Evolutionary conservation across 371 early-diverging fungal genomes (phyloP).

Genomic region (Ordospora pajunii): DNA sequence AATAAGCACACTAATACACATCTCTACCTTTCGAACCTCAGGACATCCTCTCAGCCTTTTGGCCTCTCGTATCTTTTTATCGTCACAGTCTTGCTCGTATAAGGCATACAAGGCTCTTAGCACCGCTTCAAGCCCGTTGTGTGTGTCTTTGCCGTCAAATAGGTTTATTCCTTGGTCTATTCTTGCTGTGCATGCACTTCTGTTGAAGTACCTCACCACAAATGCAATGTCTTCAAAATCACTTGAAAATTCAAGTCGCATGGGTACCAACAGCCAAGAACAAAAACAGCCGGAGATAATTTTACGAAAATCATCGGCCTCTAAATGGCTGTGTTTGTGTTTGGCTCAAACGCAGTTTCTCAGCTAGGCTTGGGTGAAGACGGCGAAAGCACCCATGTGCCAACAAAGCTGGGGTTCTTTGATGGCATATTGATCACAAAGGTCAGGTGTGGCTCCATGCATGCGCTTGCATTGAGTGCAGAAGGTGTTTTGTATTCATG

Average conservation of each 20-base stretch:
- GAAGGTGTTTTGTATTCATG: conserved; percentile 69
- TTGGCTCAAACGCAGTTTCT: conserved; percentile 84
- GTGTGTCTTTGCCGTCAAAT: not conserved
- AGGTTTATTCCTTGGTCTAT: not conserved
- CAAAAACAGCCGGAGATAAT: not conserved
- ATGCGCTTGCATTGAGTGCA: conserved; percentile 63
- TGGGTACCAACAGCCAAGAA: not conserved
- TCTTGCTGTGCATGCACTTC: not conserved
- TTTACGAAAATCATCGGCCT: not conserved
- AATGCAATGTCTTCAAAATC: conserved; percentile 3
- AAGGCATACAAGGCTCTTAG: not conserved
- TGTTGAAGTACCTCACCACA: not conserved
- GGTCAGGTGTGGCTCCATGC: conserved; percentile 65
- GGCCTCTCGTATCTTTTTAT: not conserved
- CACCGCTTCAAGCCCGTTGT: not conserved
- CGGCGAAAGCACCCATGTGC: conserved; percentile 60
- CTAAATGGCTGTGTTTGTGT: conserved; percentile 68
- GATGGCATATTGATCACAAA: conserved; percentile 63
- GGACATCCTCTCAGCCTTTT: not conserved
- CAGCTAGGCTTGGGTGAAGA: conserved; percentile 84
- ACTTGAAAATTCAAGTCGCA: not conserved
- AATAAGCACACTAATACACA: not conserved
- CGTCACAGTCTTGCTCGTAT: not conserved
- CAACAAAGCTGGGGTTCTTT: conserved; percentile 67
- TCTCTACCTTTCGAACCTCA: not conserved